Conservation (phyloP, 306 rosid genomes). For the Casuarina equisetifolia region DNA sequence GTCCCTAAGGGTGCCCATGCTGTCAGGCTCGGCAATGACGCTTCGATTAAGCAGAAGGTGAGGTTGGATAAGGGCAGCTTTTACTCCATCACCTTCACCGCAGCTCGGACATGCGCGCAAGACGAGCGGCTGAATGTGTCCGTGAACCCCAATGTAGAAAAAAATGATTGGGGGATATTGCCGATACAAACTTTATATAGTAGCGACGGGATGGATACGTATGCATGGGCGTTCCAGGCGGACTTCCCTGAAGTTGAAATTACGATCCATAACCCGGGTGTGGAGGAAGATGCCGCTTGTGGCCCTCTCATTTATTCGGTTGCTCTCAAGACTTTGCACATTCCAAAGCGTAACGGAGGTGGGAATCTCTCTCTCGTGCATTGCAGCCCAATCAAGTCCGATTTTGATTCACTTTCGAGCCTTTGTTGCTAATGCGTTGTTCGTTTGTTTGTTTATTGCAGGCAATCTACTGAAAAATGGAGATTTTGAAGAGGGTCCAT, state of each 20-base stretch:
- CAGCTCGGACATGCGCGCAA: conserved; percentile 74
- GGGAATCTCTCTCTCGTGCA: background rate
- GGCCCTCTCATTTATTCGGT: conserved; percentile 79
- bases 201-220: conserved; percentile 78
- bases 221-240: conserved; percentile 61
- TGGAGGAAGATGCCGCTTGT: conserved; percentile 72
- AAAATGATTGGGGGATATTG: conserved; percentile 55
- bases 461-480: conserved; percentile 74
- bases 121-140: conserved; percentile 70
- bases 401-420: background rate
- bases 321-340: conserved; percentile 56
- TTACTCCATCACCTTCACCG: conserved; percentile 71
- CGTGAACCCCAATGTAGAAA: conserved; percentile 44
- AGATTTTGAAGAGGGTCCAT: conserved; percentile 78
- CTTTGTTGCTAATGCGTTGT: background rate
- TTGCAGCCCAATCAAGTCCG: background rate
- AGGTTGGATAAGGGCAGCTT: conserved; percentile 41
- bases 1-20: conserved; percentile 73
- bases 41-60: conserved; percentile 62
- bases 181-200: conserved; percentile 80
- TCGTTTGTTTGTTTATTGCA: conserved; percentile 20
- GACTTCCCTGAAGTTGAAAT: conserved; percentile 42
- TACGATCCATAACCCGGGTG: conserved; percentile 60
- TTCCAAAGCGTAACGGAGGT: conserved; percentile 61
- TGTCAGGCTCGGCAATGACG: conserved; percentile 76